phyloP scores from a whole-genome alignment of 2,329 filamentous ascomycete genomes.

The Periconia digitata region DNA sequence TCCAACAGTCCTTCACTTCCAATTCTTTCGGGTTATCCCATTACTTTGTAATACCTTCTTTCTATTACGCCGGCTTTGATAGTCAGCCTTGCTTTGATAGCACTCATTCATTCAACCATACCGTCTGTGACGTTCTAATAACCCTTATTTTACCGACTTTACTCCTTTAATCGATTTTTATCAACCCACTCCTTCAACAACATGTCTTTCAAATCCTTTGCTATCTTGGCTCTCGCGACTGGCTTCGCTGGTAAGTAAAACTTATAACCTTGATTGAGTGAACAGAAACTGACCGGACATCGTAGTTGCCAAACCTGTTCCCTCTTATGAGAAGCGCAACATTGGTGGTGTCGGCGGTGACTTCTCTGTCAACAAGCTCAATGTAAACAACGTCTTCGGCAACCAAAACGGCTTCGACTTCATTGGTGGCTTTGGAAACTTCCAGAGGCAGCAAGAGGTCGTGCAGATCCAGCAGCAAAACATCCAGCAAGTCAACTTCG shows the following conservation, averaged over 20 bases:
- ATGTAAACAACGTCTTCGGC: slow-evolving; percentile 19
- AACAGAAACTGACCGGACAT: slow-evolving; percentile 11
- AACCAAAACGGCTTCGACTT: slow-evolving; percentile 31
- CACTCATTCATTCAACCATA: slow-evolving; percentile 18
- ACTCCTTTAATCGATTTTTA: slow-evolving; percentile 25
- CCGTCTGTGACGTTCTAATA: slow-evolving; percentile 38
- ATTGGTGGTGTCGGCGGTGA: background rate
- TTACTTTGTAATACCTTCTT: slow-evolving; percentile 23
- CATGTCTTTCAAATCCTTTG: slow-evolving; percentile 33
- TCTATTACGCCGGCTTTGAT: slow-evolving; percentile 36
- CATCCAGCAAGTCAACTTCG: slow-evolving; percentile 28
- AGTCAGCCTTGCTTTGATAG: slow-evolving; percentile 26
- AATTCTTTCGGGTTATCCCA: slow-evolving; percentile 17
- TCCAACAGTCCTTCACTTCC: slow-evolving; percentile 6
- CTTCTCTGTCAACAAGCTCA: slow-evolving; percentile 8
- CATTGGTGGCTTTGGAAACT: slow-evolving; percentile 32
- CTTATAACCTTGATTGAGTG: background rate
- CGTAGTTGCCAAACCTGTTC: slow-evolving; percentile 29
- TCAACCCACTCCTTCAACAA: slow-evolving; percentile 11
- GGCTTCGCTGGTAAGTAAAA: slow-evolving; percentile 32
- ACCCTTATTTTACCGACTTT: slow-evolving; percentile 8
- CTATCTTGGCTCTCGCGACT: slow-evolving; percentile 33
- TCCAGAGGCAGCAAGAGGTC: slow-evolving; percentile 33
- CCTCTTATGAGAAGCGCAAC: slow-evolving; percentile 17
- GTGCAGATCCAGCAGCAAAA: slow-evolving; percentile 32